Evolutionary conservation across 2,329 filamentous ascomycete species (phyloP).

Genomic region (Alternaria dauci): DNA sequence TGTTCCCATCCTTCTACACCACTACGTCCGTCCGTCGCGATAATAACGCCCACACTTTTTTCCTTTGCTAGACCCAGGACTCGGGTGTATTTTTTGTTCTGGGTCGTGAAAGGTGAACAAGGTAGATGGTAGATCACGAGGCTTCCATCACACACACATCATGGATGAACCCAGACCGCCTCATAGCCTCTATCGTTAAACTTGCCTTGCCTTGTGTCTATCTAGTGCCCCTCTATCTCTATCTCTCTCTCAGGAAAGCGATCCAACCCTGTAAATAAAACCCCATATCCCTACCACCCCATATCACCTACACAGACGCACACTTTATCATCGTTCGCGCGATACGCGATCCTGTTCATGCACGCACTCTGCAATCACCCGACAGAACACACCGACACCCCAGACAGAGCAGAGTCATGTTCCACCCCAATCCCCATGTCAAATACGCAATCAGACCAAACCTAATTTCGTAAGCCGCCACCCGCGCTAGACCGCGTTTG

Average conservation of each 20-base stretch:
- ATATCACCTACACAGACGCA: no score
- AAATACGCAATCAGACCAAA: not conserved
- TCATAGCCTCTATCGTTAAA: not conserved
- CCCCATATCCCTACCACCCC: not conserved
- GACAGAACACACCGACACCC: not conserved
- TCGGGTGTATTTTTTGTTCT: not conserved
- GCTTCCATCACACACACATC: not conserved
- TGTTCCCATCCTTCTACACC: not conserved
- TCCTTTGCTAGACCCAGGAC: not conserved
- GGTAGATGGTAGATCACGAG: slow-evolving; percentile 4
- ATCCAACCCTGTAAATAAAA: no score
- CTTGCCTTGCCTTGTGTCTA: not conserved
- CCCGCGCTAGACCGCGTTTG: not conserved
- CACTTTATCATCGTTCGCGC: not conserved
- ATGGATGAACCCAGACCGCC: not conserved
- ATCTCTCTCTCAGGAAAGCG: no score
- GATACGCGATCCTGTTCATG: not conserved
- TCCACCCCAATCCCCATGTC: not conserved
- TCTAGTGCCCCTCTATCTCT: not conserved
- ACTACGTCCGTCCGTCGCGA: not conserved
- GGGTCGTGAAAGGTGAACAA: no score
- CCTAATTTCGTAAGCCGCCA: not conserved
- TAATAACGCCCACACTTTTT: not conserved
- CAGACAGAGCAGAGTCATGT: not conserved
- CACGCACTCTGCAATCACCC: not conserved